Evolutionary conservation across 768 basidiomycete genomes (phyloP).

Genomic region (Boletus reticulatus): DNA sequence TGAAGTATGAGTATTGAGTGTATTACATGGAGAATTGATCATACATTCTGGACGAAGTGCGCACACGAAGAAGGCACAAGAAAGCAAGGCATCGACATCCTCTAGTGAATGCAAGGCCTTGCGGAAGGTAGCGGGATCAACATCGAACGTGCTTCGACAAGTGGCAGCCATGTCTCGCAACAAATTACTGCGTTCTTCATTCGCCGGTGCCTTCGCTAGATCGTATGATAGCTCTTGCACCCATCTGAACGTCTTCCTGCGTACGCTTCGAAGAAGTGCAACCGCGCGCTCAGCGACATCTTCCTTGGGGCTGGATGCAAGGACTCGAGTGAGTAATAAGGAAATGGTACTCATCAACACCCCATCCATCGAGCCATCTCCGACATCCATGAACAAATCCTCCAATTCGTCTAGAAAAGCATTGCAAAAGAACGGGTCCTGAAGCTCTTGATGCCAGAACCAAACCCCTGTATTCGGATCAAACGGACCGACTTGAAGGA

Average conservation of each 20-base stretch:
- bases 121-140: not conserved
- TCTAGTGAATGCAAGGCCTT: not conserved
- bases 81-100: not conserved
- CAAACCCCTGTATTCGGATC: not conserved
- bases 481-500: not conserved
- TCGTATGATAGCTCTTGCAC: not conserved
- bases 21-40: not conserved
- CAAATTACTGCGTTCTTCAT: not conserved
- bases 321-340: conserved; percentile 19
- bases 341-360: conserved; percentile 30
- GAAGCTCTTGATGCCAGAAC: not conserved
- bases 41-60: conserved; percentile 7
- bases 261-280: not conserved
- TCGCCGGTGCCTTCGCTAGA: not conserved
- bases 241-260: not conserved
- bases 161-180: not conserved
- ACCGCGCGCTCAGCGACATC: not conserved
- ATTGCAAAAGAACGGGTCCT: not conserved
- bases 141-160: not conserved
- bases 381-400: not conserved
- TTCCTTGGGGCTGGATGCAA: not conserved
- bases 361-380: conserved; percentile 19
- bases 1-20: not conserved
- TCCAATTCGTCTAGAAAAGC: not conserved
- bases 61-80: conserved; percentile 24